Evolutionary conservation across 306 rosid genomes (phyloP).

Genomic region (Fragaria iinumae): DNA sequence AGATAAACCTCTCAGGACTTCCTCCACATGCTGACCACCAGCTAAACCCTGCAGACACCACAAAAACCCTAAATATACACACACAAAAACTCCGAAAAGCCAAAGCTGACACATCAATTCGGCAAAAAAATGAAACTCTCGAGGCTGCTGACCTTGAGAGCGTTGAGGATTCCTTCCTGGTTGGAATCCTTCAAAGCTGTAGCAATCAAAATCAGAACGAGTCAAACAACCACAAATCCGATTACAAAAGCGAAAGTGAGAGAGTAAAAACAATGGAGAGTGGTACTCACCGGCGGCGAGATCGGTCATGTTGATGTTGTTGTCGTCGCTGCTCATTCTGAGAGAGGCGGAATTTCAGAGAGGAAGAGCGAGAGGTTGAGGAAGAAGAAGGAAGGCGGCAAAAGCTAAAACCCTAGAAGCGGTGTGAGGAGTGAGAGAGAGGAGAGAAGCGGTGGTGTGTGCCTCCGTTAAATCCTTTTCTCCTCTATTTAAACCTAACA

Average conservation of each 20-base stretch:
- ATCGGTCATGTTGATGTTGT: constrained; percentile 63
- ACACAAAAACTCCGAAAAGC: not conserved
- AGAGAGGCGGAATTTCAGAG: not conserved
- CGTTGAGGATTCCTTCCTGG: constrained; percentile 80
- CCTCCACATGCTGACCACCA: constrained; percentile 71
- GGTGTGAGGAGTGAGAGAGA: constrained; percentile 6
- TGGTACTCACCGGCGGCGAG: constrained; percentile 56
- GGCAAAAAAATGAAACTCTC: not conserved
- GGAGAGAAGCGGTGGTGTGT: constrained; percentile 28
- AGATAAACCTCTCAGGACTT: constrained; percentile 55
- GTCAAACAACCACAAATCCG: not conserved
- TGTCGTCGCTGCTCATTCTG: constrained; percentile 67
- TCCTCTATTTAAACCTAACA: constrained; percentile 25
- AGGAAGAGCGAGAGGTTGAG: not conserved
- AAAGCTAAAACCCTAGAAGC: constrained; percentile 78
- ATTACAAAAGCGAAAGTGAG: not conserved
- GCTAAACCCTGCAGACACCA: constrained; percentile 76
- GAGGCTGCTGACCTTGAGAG: constrained; percentile 60
- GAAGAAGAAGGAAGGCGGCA: constrained; percentile 28
- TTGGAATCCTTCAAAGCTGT: constrained; percentile 66
- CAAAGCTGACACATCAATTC: not conserved
- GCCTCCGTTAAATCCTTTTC: constrained; percentile 40
- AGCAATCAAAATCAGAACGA: not conserved
- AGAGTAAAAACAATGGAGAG: not conserved
- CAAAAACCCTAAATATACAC: not conserved